phyloP scores from a whole-genome alignment of 169 alveolate species.

The Cryptosporidium ryanae region DNA sequence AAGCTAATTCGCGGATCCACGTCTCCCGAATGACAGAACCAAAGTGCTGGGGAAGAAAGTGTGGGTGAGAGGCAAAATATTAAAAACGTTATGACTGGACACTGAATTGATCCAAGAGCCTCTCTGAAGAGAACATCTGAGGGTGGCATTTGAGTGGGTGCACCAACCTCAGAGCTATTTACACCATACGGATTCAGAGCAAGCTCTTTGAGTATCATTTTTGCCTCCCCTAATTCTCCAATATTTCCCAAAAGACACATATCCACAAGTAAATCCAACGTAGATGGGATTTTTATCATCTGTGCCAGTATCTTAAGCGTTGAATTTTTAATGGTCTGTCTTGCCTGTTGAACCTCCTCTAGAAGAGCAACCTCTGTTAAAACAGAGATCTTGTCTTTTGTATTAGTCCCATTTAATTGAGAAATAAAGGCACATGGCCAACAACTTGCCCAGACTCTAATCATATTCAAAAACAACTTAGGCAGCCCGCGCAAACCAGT shows the following conservation, averaged over 20 bases:
- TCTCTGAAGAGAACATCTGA: slow-evolving; percentile 25
- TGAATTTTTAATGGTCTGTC: slow-evolving; percentile 22
- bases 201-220: slow-evolving; percentile 30
- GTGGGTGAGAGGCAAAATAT: slow-evolving; percentile 20
- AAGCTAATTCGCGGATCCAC: slow-evolving; percentile 1
- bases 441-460: slow-evolving; percentile 48
- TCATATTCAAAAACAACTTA: slow-evolving; percentile 7
- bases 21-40: slow-evolving; percentile 20
- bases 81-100: slow-evolving; percentile 32
- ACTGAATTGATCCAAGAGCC: slow-evolving; percentile 14
- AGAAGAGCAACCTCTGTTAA: slow-evolving; percentile 32
- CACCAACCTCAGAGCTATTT: slow-evolving; percentile 17
- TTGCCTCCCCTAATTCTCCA: slow-evolving; percentile 10
- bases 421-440: slow-evolving; percentile 38
- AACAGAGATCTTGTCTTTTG: not conserved
- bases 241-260: no score
- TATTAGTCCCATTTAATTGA: not conserved
- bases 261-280: not conserved
- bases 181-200: slow-evolving; percentile 50
- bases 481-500: not conserved
- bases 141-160: slow-evolving; percentile 17
- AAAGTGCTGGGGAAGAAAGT: slow-evolving; percentile 54
- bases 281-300: slow-evolving; percentile 5
- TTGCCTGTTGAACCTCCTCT: slow-evolving; percentile 29
- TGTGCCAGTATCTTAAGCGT: slow-evolving; percentile 20